phyloP scores from a whole-genome alignment of 306 rosid genomes.

The Vicia sativa region DNA sequence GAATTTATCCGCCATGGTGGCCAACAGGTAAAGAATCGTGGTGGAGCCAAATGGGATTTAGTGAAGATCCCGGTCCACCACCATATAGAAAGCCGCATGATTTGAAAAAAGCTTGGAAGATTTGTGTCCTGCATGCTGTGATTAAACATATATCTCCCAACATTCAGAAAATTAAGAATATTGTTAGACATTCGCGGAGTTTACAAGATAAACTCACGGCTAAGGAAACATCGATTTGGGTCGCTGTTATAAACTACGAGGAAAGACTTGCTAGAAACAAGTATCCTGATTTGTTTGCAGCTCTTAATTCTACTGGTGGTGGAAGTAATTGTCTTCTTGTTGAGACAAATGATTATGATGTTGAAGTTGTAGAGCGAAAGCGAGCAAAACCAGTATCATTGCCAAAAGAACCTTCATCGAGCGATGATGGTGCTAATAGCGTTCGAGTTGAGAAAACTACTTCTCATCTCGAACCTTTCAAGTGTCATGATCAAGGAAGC shows the following conservation, averaged over 20 bases:
- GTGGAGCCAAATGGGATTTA: conserved; percentile 57
- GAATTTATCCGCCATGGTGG: conserved; percentile 85
- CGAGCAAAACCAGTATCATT: not conserved
- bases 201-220: conserved; percentile 76
- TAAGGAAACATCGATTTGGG: conserved; percentile 70
- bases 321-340: not conserved
- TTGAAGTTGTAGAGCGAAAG: not conserved
- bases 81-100: conserved; percentile 86
- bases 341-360: not conserved
- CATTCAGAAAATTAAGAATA: conserved; percentile 51
- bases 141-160: conserved; percentile 74
- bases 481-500: too few relatives aligned
- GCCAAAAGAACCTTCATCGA: too few relatives aligned
- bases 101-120: conserved; percentile 76
- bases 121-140: conserved; percentile 62
- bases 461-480: too few relatives aligned
- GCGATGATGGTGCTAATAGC: not conserved
- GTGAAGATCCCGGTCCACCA: conserved; percentile 54
- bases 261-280: conserved; percentile 48
- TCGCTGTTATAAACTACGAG: conserved; percentile 58
- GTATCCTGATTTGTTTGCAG: conserved; percentile 7
- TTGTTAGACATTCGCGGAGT: conserved; percentile 57
- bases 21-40: conserved; percentile 63
- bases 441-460: not conserved
- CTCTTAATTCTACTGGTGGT: too few relatives aligned